These are phyloP conservation scores for Clonostachys sp. DNA, from an alignment of 2,329 filamentous ascomycete genomes.

Conservation along the genomic window DNA sequence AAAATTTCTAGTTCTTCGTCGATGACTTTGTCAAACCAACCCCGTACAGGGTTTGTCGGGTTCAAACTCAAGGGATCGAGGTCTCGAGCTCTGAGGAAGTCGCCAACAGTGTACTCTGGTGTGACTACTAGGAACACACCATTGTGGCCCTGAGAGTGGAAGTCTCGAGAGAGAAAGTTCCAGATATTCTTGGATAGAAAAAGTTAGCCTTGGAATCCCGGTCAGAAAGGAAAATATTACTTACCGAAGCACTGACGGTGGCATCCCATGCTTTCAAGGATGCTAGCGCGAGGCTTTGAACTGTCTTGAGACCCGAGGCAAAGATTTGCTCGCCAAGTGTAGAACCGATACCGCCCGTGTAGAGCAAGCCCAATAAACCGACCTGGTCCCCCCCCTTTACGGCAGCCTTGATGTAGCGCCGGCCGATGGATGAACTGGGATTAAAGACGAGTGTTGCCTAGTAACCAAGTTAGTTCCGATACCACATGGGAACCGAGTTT, in stretches of 20 bases:
- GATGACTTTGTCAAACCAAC: not conserved
- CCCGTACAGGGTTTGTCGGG: not conserved
- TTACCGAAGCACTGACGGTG: not conserved
- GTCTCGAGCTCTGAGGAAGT: not conserved
- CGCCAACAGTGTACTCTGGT: constrained; percentile 4
- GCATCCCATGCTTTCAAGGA: not conserved
- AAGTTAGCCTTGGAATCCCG: not conserved
- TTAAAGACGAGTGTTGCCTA: too few species aligned
- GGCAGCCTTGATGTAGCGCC: too few species aligned
- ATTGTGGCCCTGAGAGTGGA: not conserved
- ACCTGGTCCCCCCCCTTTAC: too few species aligned
- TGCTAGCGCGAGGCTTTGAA: not conserved
- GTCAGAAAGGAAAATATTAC: not conserved
- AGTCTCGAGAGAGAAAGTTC: not conserved
- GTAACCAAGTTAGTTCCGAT: too few species aligned
- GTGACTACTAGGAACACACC: constrained; percentile 1
- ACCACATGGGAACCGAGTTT: too few species aligned
- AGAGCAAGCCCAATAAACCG: not conserved
- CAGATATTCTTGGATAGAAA: constrained; percentile 1
- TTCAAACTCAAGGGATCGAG: not conserved
- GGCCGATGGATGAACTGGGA: too few species aligned
- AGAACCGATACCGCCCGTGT: not conserved
- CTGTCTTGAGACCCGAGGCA: not conserved
- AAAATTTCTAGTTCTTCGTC: not conserved
- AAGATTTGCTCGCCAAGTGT: not conserved